Base-by-base conservation (phyloP, 352 stramenopile species). In the Globisporangium echinulatum region DNA sequence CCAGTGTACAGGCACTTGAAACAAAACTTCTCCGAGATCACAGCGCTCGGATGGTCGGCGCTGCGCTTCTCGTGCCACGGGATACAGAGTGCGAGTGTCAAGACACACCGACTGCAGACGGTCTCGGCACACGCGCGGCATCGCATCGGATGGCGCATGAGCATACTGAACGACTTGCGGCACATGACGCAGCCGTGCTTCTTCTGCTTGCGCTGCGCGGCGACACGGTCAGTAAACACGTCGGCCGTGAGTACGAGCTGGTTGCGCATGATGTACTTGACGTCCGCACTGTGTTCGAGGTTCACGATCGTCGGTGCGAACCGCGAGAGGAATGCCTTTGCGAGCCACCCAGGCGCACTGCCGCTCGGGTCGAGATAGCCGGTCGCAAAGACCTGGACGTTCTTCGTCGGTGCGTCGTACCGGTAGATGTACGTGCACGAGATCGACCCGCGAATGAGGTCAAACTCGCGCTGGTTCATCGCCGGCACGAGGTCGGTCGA, bases 51-150 rank as follows among this genome's bases (percentile, higher is more conserved):
- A 57, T 67, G 59, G 36, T 55, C 5, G 67, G 62, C 13, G 75
- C 73, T 0, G 75, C 65, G 42, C 50, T 70, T 69, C 48, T 87
- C 77, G 59, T 87, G 77, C 19, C 62, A 62, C 15, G 77, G 77
- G 13, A 85, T 66, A n/a, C 84, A 68, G 15, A 91, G 66, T 44
- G 79, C 75, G 58, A 91, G 64, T n/a, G 70, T 71, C 59, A 85
- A 73, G 70, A 88, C 80, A 54, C 81, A 90, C 15, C 70, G 70
- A 14, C 68, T 76, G 56, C 80, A 90, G 62, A 90, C 82, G 53
- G 88, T 78, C 54, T 90, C 78, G 14, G 78, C 82, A 17, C 82
- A 92, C 78, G 88, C 85, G 15, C 82, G 82, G 50, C 82, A 90
- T 59, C 88, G 78, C 54, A 90, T 79, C 3, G 79, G 80, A 25